Conservation (phyloP, 495 filamentous ascomycete genomes). For the Xanthoparmelia taractica region DNA sequence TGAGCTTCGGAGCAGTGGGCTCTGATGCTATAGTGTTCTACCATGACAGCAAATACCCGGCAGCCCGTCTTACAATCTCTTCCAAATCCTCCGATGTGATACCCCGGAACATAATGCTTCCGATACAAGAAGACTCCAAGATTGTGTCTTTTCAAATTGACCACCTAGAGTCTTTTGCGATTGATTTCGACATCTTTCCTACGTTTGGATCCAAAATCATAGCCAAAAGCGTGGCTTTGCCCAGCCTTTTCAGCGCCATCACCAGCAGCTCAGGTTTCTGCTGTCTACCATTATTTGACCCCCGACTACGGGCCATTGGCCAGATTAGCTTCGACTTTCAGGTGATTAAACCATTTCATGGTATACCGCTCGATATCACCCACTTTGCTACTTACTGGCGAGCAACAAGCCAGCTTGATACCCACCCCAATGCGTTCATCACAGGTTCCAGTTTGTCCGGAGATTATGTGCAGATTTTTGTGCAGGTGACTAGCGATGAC, state of each 20-base stretch:
- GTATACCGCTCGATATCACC: slow-evolving; percentile 89
- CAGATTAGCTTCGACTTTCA: slow-evolving; percentile 90
- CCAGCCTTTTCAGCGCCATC: slow-evolving; percentile 69
- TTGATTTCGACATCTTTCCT: slow-evolving; percentile 96
- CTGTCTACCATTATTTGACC: slow-evolving; percentile 85
- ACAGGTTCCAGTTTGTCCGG: slow-evolving; percentile 93
- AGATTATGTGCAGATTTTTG: slow-evolving; percentile 82
- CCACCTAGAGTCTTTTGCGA: slow-evolving; percentile 79
- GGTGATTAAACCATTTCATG: slow-evolving; percentile 92
- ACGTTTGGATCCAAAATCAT: slow-evolving; percentile 97
- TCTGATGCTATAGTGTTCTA: slow-evolving; percentile 78
- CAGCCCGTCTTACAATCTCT: slow-evolving; percentile 88
- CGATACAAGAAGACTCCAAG: slow-evolving; percentile 90
- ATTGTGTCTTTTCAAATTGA: slow-evolving; percentile 94
- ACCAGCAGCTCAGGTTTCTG: slow-evolving; percentile 70
- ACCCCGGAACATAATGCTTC: slow-evolving; percentile 86
- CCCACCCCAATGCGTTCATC: slow-evolving; percentile 73
- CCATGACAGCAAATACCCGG: slow-evolving; percentile 90
- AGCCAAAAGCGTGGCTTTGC: slow-evolving; percentile 85
- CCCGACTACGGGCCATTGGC: slow-evolving; percentile 84
- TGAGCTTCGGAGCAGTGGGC: slow-evolving; percentile 68
- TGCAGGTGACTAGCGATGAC: slow-evolving; percentile 82
- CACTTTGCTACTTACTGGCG: slow-evolving; percentile 99
- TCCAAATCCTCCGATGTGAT: slow-evolving; percentile 94
- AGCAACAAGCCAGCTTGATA: slow-evolving; percentile 83